Evolutionary conservation across 2,329 filamentous ascomycete species (phyloP), one percentile per base, ranked within the genome.

Genomic region (Colletotrichum sp.): DNA sequence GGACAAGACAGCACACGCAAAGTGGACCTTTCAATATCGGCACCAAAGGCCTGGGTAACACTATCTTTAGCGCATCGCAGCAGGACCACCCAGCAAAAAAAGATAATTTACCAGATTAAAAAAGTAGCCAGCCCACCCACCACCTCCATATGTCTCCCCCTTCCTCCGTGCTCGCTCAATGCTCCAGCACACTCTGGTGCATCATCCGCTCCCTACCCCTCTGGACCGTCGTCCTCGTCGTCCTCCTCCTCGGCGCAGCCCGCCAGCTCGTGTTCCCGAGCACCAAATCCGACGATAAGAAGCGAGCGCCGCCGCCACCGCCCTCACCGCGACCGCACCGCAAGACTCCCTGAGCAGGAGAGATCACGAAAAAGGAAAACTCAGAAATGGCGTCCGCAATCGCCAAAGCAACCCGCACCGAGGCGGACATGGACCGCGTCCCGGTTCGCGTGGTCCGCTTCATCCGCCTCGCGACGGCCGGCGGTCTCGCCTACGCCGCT

Each of bases 401-500:
- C 21, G 65, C 73, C 34, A 72, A 75, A 36, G 28, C 68, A n/a
- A 79, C 81, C 10, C 79, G 79, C 28, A 78, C 77, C 21, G 76
- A 78, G 73, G 78, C 76, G 63, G 66, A 78, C 65, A 52, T 74
- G 39, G 74, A 77, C 68, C 36, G 59, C 63, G 36, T 72, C 24
- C 78, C 74, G 30, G 67, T 82, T 66, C 80, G 81, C 77, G 82
- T 82, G 65, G 79, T 82, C 77, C 79, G 77, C 43, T 79, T 84
- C 67, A 77, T 85, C 76, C 80, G 85, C 66, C 87, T 89, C 2
- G 80, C 87, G 16, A 81, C 82, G 16, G 77, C 86, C 3, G 87
- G 85, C 8, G 85, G 85, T 1, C 80, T 86, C 21, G 88, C 86
- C 21, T 91, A 90, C 79, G 87, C 86, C 3, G 85, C 87, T 4